Percentiles rank a stretch among this genome's conserved stretches.
These are phyloP conservation scores for Zopfia rhizophila DNA, from an alignment of 2,329 filamentous ascomycete species.

Conservation along the genomic window DNA sequence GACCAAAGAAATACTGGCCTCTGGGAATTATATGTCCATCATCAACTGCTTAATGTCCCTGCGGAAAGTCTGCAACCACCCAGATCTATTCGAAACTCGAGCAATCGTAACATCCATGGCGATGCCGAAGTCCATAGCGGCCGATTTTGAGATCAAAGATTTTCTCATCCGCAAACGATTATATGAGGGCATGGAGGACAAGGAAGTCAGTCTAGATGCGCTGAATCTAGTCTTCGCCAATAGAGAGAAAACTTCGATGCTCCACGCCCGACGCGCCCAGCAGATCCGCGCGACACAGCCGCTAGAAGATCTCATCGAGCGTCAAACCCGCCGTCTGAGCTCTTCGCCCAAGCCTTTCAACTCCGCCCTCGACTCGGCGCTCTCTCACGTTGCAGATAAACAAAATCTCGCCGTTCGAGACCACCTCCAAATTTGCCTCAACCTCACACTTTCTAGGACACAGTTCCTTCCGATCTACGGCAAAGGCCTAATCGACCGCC, in stretches of 20 bases:
- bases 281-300: slow-evolving; percentile 71
- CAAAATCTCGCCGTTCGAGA: slow-evolving; percentile 73
- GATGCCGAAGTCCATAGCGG: slow-evolving; percentile 81
- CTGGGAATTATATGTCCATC: slow-evolving; percentile 96
- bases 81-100: slow-evolving; percentile 93
- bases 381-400: slow-evolving; percentile 75
- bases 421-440: slow-evolving; percentile 82
- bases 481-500: slow-evolving; percentile 76
- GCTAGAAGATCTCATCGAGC: slow-evolving; percentile 76
- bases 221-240: slow-evolving; percentile 80
- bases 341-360: slow-evolving; percentile 68
- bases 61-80: slow-evolving; percentile 97
- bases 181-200: slow-evolving; percentile 70
- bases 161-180: slow-evolving; percentile 73
- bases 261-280: slow-evolving; percentile 56
- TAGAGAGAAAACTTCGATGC: slow-evolving; percentile 69
- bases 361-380: slow-evolving; percentile 73
- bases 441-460: slow-evolving; percentile 82
- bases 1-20: slow-evolving; percentile 86
- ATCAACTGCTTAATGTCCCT: slow-evolving; percentile 99
- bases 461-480: slow-evolving; percentile 86
- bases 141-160: slow-evolving; percentile 79
- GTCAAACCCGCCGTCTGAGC: slow-evolving; percentile 69
- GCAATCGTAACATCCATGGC: slow-evolving; percentile 97
- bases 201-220: slow-evolving; percentile 76